Conservation (phyloP, 495 filamentous ascomycete species). For the Pyrenopolyporus hunteri region DNA sequence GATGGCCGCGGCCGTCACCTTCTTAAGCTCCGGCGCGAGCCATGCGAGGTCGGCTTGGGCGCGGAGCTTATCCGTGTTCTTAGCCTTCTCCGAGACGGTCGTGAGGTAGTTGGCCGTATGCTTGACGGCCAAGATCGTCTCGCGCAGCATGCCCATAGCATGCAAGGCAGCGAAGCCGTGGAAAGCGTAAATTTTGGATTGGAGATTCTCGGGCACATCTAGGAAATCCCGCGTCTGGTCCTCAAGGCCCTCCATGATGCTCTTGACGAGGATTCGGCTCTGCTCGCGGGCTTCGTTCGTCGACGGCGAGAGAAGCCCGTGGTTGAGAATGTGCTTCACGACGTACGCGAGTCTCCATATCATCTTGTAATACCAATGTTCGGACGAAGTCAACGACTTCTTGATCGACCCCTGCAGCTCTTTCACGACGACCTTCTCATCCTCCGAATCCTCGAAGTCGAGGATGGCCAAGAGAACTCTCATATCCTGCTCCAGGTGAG, state of each 20-base stretch:
- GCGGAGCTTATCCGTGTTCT: conserved; percentile 47
- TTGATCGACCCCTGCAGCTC: neutral
- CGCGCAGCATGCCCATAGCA: conserved; percentile 47
- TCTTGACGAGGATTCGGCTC: neutral
- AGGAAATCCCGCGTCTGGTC: conserved; percentile 36
- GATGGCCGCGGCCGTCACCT: conserved; percentile 38
- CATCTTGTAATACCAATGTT: conserved; percentile 22
- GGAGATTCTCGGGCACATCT: conserved; percentile 17
- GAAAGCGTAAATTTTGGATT: conserved; percentile 32
- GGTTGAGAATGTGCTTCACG: conserved; percentile 23
- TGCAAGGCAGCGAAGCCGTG: conserved; percentile 35
- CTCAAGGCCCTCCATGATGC: conserved; percentile 27
- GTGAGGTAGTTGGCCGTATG: conserved; percentile 44
- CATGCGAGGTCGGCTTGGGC: conserved; percentile 45
- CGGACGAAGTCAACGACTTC: conserved; percentile 30
- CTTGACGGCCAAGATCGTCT: conserved; percentile 46
- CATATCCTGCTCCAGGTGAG: conserved; percentile 43
- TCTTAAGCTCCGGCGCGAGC: conserved; percentile 45
- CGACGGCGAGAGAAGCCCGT: neutral
- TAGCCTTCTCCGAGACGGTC: conserved; percentile 44
- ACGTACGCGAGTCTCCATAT: conserved; percentile 30
- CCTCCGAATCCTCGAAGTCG: neutral
- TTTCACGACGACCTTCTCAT: neutral
- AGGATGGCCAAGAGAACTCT: conserved; percentile 27
- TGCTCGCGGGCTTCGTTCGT: conserved; percentile 11